Evolutionary conservation across 495 filamentous ascomycete genomes (phyloP), one percentile per base, ranked within the genome.

Genomic region (Aspergillus diversus): DNA sequence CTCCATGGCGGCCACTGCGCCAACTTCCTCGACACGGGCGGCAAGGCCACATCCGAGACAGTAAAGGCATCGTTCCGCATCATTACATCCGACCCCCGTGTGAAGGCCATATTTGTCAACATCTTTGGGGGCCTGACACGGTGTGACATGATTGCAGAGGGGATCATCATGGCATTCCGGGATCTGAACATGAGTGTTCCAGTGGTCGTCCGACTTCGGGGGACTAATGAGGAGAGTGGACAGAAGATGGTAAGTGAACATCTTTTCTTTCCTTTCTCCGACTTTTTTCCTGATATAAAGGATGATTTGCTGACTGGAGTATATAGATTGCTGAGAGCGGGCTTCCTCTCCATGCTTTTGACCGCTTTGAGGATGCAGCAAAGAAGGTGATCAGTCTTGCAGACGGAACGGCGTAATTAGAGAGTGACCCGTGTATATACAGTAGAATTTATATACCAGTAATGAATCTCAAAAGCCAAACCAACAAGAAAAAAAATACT

Each of bases 1-100:
- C 74, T 84, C 43, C 86, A 85, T 61, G 87, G 86, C 43, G 88
- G 87, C 51, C 76, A 81, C 48, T 86, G 85, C 33, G 83, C 91
- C 33, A 96, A 96, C 62, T 96, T 97, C 77, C 81, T 96, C 33
- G 93, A 96, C 71, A 96, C 92, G 0, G 92, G 93, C 33, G 93
- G 92, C 55, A 96, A 96, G 72, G 93, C 93, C 1, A 96, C 93
- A 2, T 85, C 84, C n/a, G 87, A 89, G 67, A 96, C 92, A 0
- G 90, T 97, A 43, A 89, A 90, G 74, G 80, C 86, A 51, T 88
- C 86, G 21, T 94, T 97, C 65, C 80, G 85, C 53, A 77, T 91
- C 8, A 86, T 97, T 16, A 76, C 92, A 63, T 81, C 78, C 33
- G 92, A 96, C 68, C 66, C 79, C 12, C 78, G 92, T 9, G 91